Evolutionary conservation across 1,284 basidiomycete genomes (phyloP).

Genomic region (Sphaerobolus stellatus): DNA sequence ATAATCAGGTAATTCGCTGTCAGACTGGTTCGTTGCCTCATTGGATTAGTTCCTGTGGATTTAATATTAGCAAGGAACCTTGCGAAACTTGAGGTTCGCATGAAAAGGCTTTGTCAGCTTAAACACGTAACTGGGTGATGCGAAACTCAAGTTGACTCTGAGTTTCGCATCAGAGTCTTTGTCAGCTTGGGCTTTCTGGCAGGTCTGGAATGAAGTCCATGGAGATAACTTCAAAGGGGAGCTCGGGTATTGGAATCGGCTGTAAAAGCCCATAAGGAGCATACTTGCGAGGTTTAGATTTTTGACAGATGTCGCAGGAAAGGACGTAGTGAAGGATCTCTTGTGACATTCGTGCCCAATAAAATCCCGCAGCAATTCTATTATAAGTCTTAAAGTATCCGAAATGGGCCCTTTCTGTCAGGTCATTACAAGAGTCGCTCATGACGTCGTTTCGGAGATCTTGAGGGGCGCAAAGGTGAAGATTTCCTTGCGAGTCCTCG

Average conservation of each 20-base stretch:
- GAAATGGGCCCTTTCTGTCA: conserved; percentile 11
- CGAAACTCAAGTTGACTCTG: no score
- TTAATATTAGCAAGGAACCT: no score
- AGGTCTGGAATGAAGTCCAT: conserved; percentile 22
- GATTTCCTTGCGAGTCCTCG: background rate
- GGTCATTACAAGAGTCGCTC: conserved; percentile 5
- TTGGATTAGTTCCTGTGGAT: no score
- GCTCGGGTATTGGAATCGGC: conserved; percentile 2
- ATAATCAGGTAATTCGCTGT: no score
- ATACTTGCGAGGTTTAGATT: conserved; percentile 9
- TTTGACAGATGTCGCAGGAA: conserved; percentile 14
- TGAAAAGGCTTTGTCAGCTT: no score
- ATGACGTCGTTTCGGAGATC: conserved; percentile 10
- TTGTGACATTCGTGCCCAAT: conserved; percentile 17
- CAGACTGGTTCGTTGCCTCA: no score
- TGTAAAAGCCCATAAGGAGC: background rate
- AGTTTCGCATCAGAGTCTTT: no score
- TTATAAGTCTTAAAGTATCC: conserved; percentile 15
- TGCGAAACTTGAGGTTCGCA: no score
- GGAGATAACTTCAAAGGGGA: conserved; percentile 13
- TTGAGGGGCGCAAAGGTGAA: conserved; percentile 14
- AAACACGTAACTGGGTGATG: no score
- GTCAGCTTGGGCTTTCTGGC: background rate
- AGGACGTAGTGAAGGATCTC: conserved; percentile 13
- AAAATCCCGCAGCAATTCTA: conserved; percentile 8